Evolutionary conservation across 441 rosid species (phyloP), one percentile per base, ranked within the genome.

Genomic region (Kokia cookei): DNA sequence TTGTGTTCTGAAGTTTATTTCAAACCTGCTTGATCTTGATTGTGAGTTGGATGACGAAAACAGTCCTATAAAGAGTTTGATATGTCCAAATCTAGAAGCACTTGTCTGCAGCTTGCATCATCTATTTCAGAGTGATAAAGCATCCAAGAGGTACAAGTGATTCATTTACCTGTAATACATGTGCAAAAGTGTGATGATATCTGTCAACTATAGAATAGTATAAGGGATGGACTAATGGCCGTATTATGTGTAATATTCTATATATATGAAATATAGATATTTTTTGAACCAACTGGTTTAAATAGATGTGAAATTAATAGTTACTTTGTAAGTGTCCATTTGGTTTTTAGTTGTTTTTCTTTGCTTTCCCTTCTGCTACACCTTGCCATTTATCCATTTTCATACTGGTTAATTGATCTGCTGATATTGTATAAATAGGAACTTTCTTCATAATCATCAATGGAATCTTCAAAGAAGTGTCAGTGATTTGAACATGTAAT

Each of bases 1-100:
- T 51, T 86, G 82, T 59, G 91, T 89, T 74, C 84, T 97, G 72
- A 85, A 85, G 84, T 94, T 94, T 78, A 82, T 84, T 69, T 96
- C 93, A 86, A 94, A 94, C 80, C 86, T 97, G 76, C 81, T 97
- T 79, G 83, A 70, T 84, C 93, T 96, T 77, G 93, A 90, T 14
- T 81, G 71, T 69, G 93, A 91, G 69, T 71, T 86, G 77, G 84
- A 66, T 79, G 90, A 72, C 66, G 91, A 85, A 59, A 83, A 86
- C 74, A 77, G 67, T 82, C 78, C 69, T 70, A 77, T 83, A 43
- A 82, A 80, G 65, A 74, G 81, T 24, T 73, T 94, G 82, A 60
- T 94, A 77, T 85, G 84, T 79, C 83, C 88, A 32, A 90, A 93
- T 77, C 35, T 90, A 43, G 91, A 88, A 27, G 76, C 84, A 75